These are phyloP conservation scores for Macrophomina phaseolina DNA, from an alignment of 2,329 filamentous ascomycete genomes.

Conservation along the genomic window DNA sequence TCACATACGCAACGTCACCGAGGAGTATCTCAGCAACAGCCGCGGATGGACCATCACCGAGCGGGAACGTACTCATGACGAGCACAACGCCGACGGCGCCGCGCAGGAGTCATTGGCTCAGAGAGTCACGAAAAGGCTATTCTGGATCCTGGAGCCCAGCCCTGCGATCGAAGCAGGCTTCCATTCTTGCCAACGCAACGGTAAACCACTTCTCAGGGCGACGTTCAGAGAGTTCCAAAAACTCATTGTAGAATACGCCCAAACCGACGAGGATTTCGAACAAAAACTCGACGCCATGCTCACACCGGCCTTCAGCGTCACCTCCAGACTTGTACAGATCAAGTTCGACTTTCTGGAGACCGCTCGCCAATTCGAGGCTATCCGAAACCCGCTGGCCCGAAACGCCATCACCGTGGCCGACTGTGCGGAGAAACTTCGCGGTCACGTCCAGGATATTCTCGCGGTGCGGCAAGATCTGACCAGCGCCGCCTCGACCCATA, in stretches of 20 bases:
- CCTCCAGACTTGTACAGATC: constrained; percentile 41
- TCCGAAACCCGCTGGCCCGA: constrained; percentile 35
- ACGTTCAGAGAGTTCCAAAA: constrained; percentile 40
- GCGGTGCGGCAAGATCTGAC: constrained; percentile 34
- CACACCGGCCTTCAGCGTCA: constrained; percentile 37
- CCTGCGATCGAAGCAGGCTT: constrained; percentile 38
- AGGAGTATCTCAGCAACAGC: too few species aligned
- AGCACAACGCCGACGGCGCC: too few species aligned
- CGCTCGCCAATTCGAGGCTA: constrained; percentile 42
- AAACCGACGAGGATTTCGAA: constrained; percentile 37
- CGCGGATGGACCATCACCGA: too few species aligned
- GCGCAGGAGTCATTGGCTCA: too few species aligned
- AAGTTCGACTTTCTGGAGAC: constrained; percentile 41
- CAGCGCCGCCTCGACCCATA: constrained; percentile 31
- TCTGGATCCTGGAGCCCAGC: constrained; percentile 31
- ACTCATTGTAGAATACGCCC: constrained; percentile 35
- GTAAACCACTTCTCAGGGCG: constrained; percentile 26
- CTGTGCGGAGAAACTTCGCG: constrained; percentile 39
- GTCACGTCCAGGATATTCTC: constrained; percentile 37
- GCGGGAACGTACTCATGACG: too few species aligned
- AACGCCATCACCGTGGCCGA: constrained; percentile 35
- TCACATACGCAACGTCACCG: too few species aligned
- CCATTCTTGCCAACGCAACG: background rate
- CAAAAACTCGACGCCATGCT: constrained; percentile 38
- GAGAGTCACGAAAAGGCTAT: too few species aligned